Base-by-base conservation (phyloP, 306 rosid species). In the Arachis stenosperma region DNA sequence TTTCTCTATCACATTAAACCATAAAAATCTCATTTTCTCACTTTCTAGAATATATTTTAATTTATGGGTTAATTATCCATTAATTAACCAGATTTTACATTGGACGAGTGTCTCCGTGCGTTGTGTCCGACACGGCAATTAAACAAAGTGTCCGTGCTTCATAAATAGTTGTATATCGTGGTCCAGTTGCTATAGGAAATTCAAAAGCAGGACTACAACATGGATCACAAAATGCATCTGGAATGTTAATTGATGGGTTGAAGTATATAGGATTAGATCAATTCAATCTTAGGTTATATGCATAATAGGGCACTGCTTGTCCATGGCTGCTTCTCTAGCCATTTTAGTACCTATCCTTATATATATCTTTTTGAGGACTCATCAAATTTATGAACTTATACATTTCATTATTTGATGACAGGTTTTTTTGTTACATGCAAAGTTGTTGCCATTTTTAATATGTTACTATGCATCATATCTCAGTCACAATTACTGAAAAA, bases 311-410 rank as follows among this genome's bases (percentile, higher is more conserved):
- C 90, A 90, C 80, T 90, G 97, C 78, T 84, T 93, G 73, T 93
- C 97, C 87, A 90, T 93, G 98, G 98, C 97, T 77, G 86, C 91
- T 42, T 91, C 75, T 83, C 74, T 93, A 68, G 90, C 96, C 75
- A 85, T 89, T 81, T 97, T 90, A 90, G 98, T 93, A 78, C 64
- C 27, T 70, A 40, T 54, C 46, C 51, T 17, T 17, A 17, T 17
- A 17, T 17, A 17, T 17, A 17, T 17, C 17, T 17, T 17, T 17
- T 17, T 17, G 17, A 17, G 17, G 17, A 17, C 17, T 17, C 17
- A 17, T 17, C 17, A 17, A 17, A 17, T 17, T 17, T 17, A 17
- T 17, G 17, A 17, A 17, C 17, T 17, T 17, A 17, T 67, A 22
- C 36, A 53, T 11, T 73, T 7, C 27, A 13, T 78, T 70, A 22